Evolutionary conservation across 805 yeast species (phyloP).

Genomic region (Barnettozyma botsteinii): DNA sequence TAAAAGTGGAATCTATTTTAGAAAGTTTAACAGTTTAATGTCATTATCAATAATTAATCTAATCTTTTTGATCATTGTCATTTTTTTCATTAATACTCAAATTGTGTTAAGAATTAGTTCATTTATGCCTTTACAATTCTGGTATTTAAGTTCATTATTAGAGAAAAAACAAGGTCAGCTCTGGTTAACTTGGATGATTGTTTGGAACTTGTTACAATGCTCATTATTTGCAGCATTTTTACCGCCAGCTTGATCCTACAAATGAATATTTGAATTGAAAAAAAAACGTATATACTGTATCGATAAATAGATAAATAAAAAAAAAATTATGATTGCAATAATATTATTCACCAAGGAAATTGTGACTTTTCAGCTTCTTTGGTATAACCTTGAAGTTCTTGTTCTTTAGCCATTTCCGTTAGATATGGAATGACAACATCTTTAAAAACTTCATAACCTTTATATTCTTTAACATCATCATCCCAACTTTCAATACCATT

Average conservation of each 20-base stretch:
- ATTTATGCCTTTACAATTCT: slow-evolving; percentile 67
- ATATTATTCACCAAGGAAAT: slow-evolving; percentile 18
- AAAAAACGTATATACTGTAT: too few relatives aligned
- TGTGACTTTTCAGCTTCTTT: slow-evolving; percentile 16
- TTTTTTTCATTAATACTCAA: slow-evolving; percentile 75
- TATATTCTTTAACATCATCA: slow-evolving; percentile 52
- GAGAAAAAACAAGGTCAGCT: slow-evolving; percentile 26
- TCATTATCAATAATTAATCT: slow-evolving; percentile 40
- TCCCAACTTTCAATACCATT: slow-evolving; percentile 58
- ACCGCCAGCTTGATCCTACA: slow-evolving; percentile 99
- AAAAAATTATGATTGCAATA: too few relatives aligned
- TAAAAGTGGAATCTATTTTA: slow-evolving; percentile 30
- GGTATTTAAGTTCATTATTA: slow-evolving; percentile 54
- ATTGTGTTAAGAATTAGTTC: slow-evolving; percentile 75
- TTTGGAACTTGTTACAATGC: slow-evolving; percentile 68
- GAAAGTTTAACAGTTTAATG: slow-evolving; percentile 31
- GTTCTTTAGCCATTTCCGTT: slow-evolving; percentile 37
- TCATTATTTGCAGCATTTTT: slow-evolving; percentile 73
- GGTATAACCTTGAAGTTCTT: slow-evolving; percentile 18
- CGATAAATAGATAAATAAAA: too few relatives aligned
- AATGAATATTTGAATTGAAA: too few relatives aligned
- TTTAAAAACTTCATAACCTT: slow-evolving; percentile 50
- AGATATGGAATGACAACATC: slow-evolving; percentile 52
- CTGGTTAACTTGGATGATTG: slow-evolving; percentile 43
- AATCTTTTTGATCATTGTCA: slow-evolving; percentile 43